Evolutionary conservation across 2,329 filamentous ascomycete species (phyloP), one percentile per base, ranked within the genome.

Genomic region (Exophiala phaeomuriformis): DNA sequence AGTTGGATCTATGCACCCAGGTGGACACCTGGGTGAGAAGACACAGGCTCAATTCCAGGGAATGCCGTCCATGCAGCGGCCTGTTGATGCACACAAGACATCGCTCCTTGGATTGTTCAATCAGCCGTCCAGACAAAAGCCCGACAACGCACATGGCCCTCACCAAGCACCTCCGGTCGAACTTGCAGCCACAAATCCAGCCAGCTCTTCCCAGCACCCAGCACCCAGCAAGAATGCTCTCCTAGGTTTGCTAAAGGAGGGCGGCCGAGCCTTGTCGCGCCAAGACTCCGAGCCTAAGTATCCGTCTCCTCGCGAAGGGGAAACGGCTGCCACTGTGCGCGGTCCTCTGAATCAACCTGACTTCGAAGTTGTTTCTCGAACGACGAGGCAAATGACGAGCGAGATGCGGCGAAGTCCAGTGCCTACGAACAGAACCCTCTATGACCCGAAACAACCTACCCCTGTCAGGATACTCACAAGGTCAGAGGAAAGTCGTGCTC

Each of bases 151-250:
- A 10, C 29, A 30, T 4, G 40, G 27, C 2, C 28, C 46, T 33
- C 39, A 4, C 19, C 50, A 32, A n/a, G 10, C 30, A 12, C 36
- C 35, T 36, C 72, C 71, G 35, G 74, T 66, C 5, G 75, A 78
- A 58, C 61, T 78, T 12, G 71, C 73, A 36, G 74, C 70, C 12
- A 69, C 72, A 12, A 68, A 72, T n/a, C 10, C 47, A 9, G 67
- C 65, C 1, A 69, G 71, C 1, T 31, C 41, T 37, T 33, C 40
- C 33, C 33, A 29, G 5, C 51, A 58, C 45, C 50, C 42, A 41
- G 45, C 50, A 39, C 28, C 33, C n/a, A 51, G 51, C 41, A 52
- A 59, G 33, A 47, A 60, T 8, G 55, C 52, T 9, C 52, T 61
- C 10, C 50, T 59, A 6, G 44, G 50, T 10, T 44, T 64, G 44